These are phyloP conservation scores for Psilocybe sp. DNA, from an alignment of 768 basidiomycete genomes.

Conservation along the genomic window DNA sequence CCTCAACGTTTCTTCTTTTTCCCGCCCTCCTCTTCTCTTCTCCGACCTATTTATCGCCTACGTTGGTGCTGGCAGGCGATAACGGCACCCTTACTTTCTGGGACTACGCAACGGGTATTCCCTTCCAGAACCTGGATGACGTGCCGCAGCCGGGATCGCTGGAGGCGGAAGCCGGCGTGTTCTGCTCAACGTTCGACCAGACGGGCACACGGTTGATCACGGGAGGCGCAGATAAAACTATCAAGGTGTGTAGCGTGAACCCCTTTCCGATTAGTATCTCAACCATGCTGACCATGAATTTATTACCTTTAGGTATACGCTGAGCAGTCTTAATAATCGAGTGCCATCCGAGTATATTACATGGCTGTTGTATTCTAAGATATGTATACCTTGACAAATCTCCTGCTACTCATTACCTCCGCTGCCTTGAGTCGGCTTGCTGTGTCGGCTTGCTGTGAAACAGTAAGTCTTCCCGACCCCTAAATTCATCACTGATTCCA, in stretches of 20 bases:
- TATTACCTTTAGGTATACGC: constrained; percentile 52
- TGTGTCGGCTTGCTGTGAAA: too few species aligned
- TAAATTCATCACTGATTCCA: too few species aligned
- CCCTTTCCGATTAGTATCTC: not conserved
- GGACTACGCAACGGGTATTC: constrained; percentile 93
- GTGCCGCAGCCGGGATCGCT: constrained; percentile 96
- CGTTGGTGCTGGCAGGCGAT: constrained; percentile 53
- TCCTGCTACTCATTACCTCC: too few species aligned
- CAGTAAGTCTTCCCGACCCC: too few species aligned
- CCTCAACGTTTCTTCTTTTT: not conserved
- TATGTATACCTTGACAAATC: too few species aligned
- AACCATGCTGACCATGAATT: not conserved
- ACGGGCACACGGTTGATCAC: constrained; percentile 94
- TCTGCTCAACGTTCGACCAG: constrained; percentile 95
- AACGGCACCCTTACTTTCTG: constrained; percentile 90
- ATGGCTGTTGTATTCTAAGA: too few species aligned
- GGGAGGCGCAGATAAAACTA: constrained; percentile 97
- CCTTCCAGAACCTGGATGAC: constrained; percentile 93
- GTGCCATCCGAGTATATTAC: not conserved
- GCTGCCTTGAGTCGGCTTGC: too few species aligned
- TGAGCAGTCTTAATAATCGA: constrained; percentile 56
- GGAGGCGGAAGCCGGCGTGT: constrained; percentile 95
- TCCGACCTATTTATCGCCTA: constrained; percentile 1
- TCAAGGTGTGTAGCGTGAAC: constrained; percentile 67
- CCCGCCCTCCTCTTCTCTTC: constrained; percentile 1